Conservation (phyloP, 768 basidiomycete species). For the Tricholoma sp. region DNA sequence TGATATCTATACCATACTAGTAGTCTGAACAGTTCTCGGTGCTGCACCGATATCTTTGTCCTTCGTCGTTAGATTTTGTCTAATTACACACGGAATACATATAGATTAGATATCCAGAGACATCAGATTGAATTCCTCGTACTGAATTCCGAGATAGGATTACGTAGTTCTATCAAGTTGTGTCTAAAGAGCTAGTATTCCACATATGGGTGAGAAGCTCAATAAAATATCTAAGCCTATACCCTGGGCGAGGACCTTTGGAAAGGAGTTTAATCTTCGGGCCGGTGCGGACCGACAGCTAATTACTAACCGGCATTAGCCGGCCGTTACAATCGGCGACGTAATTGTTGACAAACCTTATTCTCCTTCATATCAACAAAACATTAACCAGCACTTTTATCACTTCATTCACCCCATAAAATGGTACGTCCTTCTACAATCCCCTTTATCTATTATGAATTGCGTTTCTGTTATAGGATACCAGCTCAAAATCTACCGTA, state of each 20-base stretch:
- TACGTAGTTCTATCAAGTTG: no score
- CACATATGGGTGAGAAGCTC: no score
- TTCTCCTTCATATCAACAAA: constrained; percentile 2
- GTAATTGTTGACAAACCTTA: background rate
- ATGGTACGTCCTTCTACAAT: background rate
- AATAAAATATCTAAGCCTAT: no score
- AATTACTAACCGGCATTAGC: background rate
- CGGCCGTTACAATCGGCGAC: background rate
- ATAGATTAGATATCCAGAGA: no score
- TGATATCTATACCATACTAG: background rate
- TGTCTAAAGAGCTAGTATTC: no score
- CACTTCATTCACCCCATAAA: background rate
- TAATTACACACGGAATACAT: no score
- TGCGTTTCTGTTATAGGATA: constrained; percentile 45
- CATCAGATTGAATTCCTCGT: no score
- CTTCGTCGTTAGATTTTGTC: no score
- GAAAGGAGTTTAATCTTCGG: no score
- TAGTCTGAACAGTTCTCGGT: background rate
- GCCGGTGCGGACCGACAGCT: no score
- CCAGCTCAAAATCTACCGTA: constrained; percentile 79
- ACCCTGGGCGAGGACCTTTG: no score
- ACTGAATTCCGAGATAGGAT: no score
- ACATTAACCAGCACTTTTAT: background rate
- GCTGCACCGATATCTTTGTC: background rate
- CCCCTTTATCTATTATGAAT: background rate